Base-by-base conservation (phyloP, 306 rosid species). In the Mucuna pruriens region DNA sequence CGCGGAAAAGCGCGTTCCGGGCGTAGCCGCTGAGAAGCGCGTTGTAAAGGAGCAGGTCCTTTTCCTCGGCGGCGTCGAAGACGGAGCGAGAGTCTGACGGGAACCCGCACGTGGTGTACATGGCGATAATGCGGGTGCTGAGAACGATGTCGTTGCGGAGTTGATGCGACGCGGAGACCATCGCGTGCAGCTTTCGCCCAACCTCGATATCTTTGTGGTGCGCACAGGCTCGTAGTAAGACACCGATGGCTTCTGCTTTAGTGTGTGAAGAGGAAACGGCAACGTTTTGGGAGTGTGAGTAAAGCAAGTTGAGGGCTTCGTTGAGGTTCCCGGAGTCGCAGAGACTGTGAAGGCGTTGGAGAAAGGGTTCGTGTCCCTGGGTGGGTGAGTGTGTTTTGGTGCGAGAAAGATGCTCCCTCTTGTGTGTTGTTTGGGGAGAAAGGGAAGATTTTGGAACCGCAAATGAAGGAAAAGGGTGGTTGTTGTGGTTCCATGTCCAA, bases 1-100 rank as follows among this genome's bases (percentile, higher is more conserved):
- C 88, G 7, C 17, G 72, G 71, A 81, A 84, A 36, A 94, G 97
- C 60, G 77, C 81, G 75, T 94, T 94, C 36, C 85, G 88, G 1
- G 83, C 23, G 72, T 89, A 92, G 22, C 86, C 87, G 72, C 97
- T 94, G 22, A 91, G 49, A 61, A 94, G 94, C 48, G 98, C 97
- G 78, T 94, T 94, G 92, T 94, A 92, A 44, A 77, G 85, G 8
- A 88, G 85, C 70, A 91, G 74, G 66, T 91, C 87, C 88, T 82
- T 94, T 42, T 42, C 80, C 83, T 7, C 51, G 7, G 86, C 61
- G 6, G 84, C 78, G 3, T 89, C 83, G 71, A 94, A 94, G 26
- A 86, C 91, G 6, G 38, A 49, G 48, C 87, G 92, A 15, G 93
- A 89, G 22, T 91, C 97, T 15, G 12, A 49, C 17, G 92, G 91